Evolutionary conservation across 169 alveolate species (phyloP), one percentile per base, ranked within the genome.

Genomic region (Cryptosporidium felis): DNA sequence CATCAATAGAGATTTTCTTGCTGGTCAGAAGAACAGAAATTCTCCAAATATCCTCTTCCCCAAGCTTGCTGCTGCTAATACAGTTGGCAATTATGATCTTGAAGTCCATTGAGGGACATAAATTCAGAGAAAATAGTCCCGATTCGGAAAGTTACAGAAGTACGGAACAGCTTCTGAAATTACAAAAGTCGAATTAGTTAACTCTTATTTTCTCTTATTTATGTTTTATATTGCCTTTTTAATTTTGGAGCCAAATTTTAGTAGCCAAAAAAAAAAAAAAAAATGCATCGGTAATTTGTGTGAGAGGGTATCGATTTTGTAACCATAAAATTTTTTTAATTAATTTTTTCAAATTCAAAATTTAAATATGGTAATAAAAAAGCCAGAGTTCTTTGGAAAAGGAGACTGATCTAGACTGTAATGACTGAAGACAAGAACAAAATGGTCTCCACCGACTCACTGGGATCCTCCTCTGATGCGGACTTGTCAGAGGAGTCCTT

Each of bases 221-320:
- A 5, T 8, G 32, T 3, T 56, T 26, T 26, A 28, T 42, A 56
- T 4, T 14, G 16, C n/a, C 4, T 28, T 16, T 56, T 30, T 56
- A 56, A 56, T n/a, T 30, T 21, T 56, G 63, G 63, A 56, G 63
- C 44, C 63, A 56, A 56, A 56, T 12, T 18, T 10, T 9, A 21
- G 26, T 56, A 2, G n/a, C n/a, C n/a, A n/a, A n/a, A n/a, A 51
- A 51, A 16, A 26, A 28, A 56, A 16, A 3, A 28, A n/a, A 0
- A 5, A 56, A 28, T 56, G 63, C 45, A 56, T 26, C 14, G n/a
- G 32, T 56, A 30, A 6, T 21, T 14, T 16, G 26, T 12, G 63
- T 56, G 63, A 30, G 63, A 56, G 63, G 63, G 63, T 56, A 56
- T 56, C 63, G 53, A n/a, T n/a, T n/a, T n/a, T n/a, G n/a, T n/a